Conservation (phyloP, 805 yeast species). For the Peterozyma xylosa region DNA sequence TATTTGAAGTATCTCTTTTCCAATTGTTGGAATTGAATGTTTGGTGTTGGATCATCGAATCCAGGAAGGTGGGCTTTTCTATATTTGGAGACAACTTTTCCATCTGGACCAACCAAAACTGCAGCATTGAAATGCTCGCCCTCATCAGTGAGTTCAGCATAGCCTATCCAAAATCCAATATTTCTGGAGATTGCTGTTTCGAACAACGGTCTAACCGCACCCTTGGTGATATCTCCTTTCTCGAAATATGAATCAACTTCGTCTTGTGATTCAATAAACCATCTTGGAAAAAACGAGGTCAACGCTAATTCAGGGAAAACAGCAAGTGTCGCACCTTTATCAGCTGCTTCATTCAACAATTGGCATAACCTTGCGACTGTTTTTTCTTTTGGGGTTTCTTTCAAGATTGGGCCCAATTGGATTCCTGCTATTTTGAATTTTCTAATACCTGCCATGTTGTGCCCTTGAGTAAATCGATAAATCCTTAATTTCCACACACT, state of each 20-base stretch:
- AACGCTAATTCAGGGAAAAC: slow-evolving; percentile 30
- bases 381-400: slow-evolving; percentile 20
- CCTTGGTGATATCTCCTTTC: slow-evolving; percentile 24
- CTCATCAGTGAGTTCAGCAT: slow-evolving; percentile 31
- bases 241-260: slow-evolving; percentile 29
- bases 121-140: slow-evolving; percentile 25
- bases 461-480: too few relatives aligned
- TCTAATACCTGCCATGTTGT: neutral
- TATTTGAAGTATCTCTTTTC: slow-evolving; percentile 30
- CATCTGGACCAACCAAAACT: slow-evolving; percentile 22
- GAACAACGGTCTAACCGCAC: slow-evolving; percentile 24
- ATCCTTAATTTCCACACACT: too few relatives aligned
- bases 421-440: slow-evolving; percentile 21
- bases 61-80: slow-evolving; percentile 30
- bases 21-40: slow-evolving; percentile 25
- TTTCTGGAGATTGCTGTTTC: slow-evolving; percentile 18
- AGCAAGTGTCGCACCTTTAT: slow-evolving; percentile 22
- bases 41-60: slow-evolving; percentile 24
- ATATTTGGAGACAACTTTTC: slow-evolving; percentile 21
- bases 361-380: slow-evolving; percentile 21
- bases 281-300: slow-evolving; percentile 29
- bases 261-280: slow-evolving; percentile 23
- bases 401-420: slow-evolving; percentile 27
- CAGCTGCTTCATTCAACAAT: slow-evolving; percentile 23
- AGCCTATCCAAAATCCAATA: slow-evolving; percentile 25